Evolutionary conservation across 2,329 filamentous ascomycete genomes (phyloP).

Genomic region (Beauveria sp.): DNA sequence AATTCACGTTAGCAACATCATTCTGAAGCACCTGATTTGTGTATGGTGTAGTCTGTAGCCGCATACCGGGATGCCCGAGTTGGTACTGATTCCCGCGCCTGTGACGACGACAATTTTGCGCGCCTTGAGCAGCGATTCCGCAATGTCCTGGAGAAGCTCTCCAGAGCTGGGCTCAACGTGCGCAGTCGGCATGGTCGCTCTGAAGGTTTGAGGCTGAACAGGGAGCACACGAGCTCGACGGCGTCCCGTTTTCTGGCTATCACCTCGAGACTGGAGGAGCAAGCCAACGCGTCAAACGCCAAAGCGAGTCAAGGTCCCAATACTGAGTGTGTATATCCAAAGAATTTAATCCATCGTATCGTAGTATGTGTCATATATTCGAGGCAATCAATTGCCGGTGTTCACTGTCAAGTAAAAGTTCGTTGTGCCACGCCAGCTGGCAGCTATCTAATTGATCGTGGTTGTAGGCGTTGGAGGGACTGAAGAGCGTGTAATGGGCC

Average conservation of each 20-base stretch:
- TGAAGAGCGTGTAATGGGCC: background rate
- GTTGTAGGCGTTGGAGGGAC: background rate
- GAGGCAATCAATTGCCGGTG: background rate
- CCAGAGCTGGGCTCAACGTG: constrained; percentile 46
- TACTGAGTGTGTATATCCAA: background rate
- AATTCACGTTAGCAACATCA: constrained; percentile 10
- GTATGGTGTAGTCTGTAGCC: background rate
- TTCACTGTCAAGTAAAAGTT: background rate
- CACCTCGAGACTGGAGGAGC: background rate
- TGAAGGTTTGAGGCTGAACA: background rate
- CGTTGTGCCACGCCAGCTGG: background rate
- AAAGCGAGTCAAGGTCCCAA: background rate
- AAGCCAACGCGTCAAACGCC: background rate
- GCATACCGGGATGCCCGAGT: constrained; percentile 64
- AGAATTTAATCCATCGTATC: background rate
- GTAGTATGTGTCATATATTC: background rate
- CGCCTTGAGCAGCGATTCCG: constrained; percentile 55
- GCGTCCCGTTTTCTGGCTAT: background rate
- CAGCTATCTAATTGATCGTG: background rate
- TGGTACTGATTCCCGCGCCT: constrained; percentile 67
- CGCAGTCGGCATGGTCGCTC: constrained; percentile 47
- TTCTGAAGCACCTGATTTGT: background rate
- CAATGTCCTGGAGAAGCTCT: constrained; percentile 55
- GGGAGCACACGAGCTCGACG: background rate
- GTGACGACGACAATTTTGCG: constrained; percentile 65